phyloP scores from a whole-genome alignment of 108 stramenopile genomes.

The Conticribra weissflogii region DNA sequence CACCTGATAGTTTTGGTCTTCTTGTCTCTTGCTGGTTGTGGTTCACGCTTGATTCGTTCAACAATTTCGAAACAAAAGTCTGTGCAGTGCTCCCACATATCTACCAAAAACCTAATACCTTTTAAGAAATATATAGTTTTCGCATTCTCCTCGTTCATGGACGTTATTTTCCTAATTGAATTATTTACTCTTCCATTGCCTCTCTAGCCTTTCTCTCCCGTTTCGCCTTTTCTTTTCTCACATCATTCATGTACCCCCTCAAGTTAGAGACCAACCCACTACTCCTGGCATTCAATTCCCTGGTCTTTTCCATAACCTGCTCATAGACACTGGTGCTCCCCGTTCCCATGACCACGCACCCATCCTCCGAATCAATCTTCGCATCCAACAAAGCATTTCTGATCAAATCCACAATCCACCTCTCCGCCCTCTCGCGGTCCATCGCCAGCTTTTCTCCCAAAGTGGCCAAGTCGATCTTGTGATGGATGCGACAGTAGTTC shows the following conservation, averaged over 20 bases:
- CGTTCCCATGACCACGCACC: slow-evolving; percentile 95
- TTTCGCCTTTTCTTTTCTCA: slow-evolving; percentile 67
- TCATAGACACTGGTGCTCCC: slow-evolving; percentile 78
- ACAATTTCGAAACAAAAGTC: too few relatives aligned
- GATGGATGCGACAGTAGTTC: slow-evolving; percentile 99
- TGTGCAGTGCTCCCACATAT: too few relatives aligned
- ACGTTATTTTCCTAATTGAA: too few relatives aligned
- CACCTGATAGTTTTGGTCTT: too few relatives aligned
- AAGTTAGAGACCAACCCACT: slow-evolving; percentile 72
- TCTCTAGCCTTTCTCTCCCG: slow-evolving; percentile 52
- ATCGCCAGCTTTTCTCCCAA: slow-evolving; percentile 95
- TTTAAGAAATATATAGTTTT: too few relatives aligned
- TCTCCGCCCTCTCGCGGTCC: slow-evolving; percentile 93
- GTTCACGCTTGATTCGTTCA: too few relatives aligned
- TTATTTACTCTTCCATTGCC: too few relatives aligned
- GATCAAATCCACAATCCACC: slow-evolving; percentile 99
- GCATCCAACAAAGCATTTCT: slow-evolving; percentile 93
- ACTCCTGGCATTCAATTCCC: slow-evolving; percentile 90
- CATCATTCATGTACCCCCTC: slow-evolving; percentile 65
- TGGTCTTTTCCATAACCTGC: slow-evolving; percentile 97
- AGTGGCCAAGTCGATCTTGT: slow-evolving; percentile 95
- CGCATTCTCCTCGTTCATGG: too few relatives aligned
- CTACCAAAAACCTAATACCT: too few relatives aligned
- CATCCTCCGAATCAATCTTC: slow-evolving; percentile 93
- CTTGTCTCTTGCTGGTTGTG: too few relatives aligned